These are phyloP conservation scores for Scleroderma bovista DNA, from an alignment of 768 basidiomycete species.

Conservation along the genomic window DNA sequence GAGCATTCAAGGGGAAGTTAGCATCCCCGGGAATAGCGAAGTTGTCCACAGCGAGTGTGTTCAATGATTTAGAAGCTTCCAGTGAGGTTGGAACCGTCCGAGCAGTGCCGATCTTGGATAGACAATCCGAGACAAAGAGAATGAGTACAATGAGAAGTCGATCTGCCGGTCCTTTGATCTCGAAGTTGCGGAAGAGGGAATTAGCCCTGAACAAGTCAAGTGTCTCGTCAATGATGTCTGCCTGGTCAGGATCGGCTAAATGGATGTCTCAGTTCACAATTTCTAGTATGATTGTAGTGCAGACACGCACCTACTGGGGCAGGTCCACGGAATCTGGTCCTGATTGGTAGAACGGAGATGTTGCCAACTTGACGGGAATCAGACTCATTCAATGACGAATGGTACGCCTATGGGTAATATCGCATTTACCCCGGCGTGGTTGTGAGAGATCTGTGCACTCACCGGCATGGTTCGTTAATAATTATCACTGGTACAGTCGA, in stretches of 20 bases:
- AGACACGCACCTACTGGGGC: slow-evolving; percentile 64
- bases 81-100: slow-evolving; percentile 68
- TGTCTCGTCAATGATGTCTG: slow-evolving; percentile 94
- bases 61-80: slow-evolving; percentile 83
- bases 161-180: slow-evolving; percentile 98
- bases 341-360: slow-evolving; percentile 84
- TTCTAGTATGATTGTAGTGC: slow-evolving; percentile 2
- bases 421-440: background rate
- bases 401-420: slow-evolving; percentile 69
- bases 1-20: slow-evolving; percentile 86
- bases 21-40: slow-evolving; percentile 96
- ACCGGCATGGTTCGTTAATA: slow-evolving; percentile 44
- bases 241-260: slow-evolving; percentile 69
- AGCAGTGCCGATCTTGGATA: slow-evolving; percentile 77
- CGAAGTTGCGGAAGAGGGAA: slow-evolving; percentile 98
- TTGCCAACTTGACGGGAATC: slow-evolving; percentile 85
- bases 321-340: slow-evolving; percentile 87
- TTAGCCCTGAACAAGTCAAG: slow-evolving; percentile 97
- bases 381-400: slow-evolving; percentile 88
- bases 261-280: slow-evolving; percentile 8
- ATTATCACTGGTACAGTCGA: too few relatives aligned
- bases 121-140: slow-evolving; percentile 95
- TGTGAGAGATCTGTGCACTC: slow-evolving; percentile 23
- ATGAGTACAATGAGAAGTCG: slow-evolving; percentile 95
- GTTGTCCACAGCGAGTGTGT: slow-evolving; percentile 88